phyloP scores from a whole-genome alignment of 2,329 filamentous ascomycete species.

The Paecilomyces sp. region DNA sequence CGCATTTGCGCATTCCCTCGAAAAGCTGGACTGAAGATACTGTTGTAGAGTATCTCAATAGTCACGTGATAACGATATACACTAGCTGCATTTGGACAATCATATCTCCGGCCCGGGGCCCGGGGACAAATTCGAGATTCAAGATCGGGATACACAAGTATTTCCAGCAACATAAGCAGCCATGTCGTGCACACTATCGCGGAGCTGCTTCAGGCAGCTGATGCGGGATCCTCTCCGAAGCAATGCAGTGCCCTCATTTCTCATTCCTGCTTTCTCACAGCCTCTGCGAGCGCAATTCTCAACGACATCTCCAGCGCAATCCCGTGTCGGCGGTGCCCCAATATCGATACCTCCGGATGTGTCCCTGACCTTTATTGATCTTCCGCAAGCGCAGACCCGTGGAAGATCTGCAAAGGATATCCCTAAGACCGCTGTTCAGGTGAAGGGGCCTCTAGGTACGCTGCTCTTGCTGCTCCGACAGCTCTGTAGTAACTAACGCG shows the following conservation, averaged over 20 bases:
- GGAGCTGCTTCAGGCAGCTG: conserved; percentile 53
- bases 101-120: conserved; percentile 7
- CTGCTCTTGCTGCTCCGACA: conserved; percentile 12
- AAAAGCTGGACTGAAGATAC: background rate
- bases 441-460: conserved; percentile 74
- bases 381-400: conserved; percentile 52
- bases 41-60: too few relatives aligned
- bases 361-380: conserved; percentile 60
- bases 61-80: conserved; percentile 10
- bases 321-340: conserved; percentile 78
- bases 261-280: conserved; percentile 61
- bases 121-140: conserved; percentile 25
- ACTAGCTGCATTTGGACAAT: conserved; percentile 5
- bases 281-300: conserved; percentile 52
- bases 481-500: background rate
- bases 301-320: conserved; percentile 57
- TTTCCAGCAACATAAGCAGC: conserved; percentile 14
- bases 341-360: conserved; percentile 80
- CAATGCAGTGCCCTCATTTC: conserved; percentile 60
- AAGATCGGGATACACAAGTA: conserved; percentile 16
- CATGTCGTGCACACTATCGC: conserved; percentile 61
- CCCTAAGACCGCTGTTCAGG: conserved; percentile 58
- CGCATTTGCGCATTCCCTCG: background rate
- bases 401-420: conserved; percentile 54
- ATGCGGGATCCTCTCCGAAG: conserved; percentile 40